Base-by-base conservation (phyloP, 768 basidiomycete genomes). In the Pulveroboletus sp. region DNA sequence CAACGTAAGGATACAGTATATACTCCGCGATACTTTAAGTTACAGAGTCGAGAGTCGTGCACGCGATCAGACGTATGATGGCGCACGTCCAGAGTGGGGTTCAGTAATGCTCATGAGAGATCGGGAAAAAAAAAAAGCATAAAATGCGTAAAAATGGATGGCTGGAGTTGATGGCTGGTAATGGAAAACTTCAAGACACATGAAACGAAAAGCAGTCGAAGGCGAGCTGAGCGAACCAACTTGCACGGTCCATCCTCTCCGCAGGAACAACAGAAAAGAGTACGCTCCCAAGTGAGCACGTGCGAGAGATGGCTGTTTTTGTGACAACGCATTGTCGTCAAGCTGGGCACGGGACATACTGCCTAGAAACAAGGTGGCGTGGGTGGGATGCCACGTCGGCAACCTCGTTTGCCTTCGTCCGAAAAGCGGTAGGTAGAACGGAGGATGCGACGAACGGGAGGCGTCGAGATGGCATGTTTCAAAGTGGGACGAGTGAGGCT, bases 11-110 rank as follows among this genome's bases (percentile, higher is more conserved):
- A 50, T 43, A 50, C 39, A 48, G n/a, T 43, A 53, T 49, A 51
- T 36, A 54, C 48, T 52, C 17, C 42, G 58, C 48, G 26, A 28
- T 40, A 45, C 26, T 44, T 37, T 51, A 65, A 24, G 32, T 43
- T 50, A 52, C 43, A 50, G 35, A 33, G 17, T 12, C 31, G 31
- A 36, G 21, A 38, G 50, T 31, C 44, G 43, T 43, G 41, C 35
- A 17, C 27, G 24, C 33, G 47, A 39, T 38, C 33, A 43, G n/a
- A 32, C 38, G 24, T 46, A 42, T 12, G 41, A 24, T 44, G 47
- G 32, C 30, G 44, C 39, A 33, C 37, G 41, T 26, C 27, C 31
- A 7, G 30, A 26, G 33, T 38, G 42, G 47, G 38, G 39, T 17
- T 46, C 24, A 2, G 37, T 43, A 47, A 39, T 39, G 21, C 11